Base-by-base conservation (phyloP, 129 eudicot species). In the Logfia minima region DNA sequence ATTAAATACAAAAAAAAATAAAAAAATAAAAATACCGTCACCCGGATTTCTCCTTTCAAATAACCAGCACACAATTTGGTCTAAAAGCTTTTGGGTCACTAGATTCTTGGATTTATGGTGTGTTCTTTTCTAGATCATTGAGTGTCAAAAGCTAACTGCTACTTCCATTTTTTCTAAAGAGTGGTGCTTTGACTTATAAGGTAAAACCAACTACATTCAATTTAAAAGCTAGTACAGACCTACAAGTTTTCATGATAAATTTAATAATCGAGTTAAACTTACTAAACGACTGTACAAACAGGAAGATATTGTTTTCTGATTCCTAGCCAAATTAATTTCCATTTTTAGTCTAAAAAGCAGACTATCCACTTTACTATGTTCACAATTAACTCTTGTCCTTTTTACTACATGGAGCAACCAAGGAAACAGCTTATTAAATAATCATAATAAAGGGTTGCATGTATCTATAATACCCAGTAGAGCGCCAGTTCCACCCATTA, bases 161-260 rank as follows among this genome's bases (percentile, higher is more conserved):
- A 58, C 23, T 22, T 19, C 26, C 1, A 6, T 6, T 55, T 55
- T 58, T n/a, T 21, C 2, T 7, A 29, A 14, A 32, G 11, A 34
- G 7, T 17, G 23, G 70, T 32, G 70, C 23, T 66, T 66, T 31
- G 48, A 31, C 70, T 17, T 28, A 26, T 5, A n/a, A 17, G 70
- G 70, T 66, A 66, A 66, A 29, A 66, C 13, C n/a, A 62, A 62
- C 67, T 24, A 62, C 67, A 22, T 24, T 62, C 67, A 62, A 26
- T 16, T 24, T 62, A 2, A 62, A 62, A 22, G 67, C 4, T 62
- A 62, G 67, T 62, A 62, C 67, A 6, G 14, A 10, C 35, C 35
- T 24, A 24, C 67, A 9, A 11, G 34, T 62, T 62, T 62, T 24
- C 35, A 24, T 62, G 67, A 62, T 22, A 24, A 24, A 14, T 10